Base-by-base conservation (phyloP, 2,329 filamentous ascomycete genomes). In the Endothia cerciana region DNA sequence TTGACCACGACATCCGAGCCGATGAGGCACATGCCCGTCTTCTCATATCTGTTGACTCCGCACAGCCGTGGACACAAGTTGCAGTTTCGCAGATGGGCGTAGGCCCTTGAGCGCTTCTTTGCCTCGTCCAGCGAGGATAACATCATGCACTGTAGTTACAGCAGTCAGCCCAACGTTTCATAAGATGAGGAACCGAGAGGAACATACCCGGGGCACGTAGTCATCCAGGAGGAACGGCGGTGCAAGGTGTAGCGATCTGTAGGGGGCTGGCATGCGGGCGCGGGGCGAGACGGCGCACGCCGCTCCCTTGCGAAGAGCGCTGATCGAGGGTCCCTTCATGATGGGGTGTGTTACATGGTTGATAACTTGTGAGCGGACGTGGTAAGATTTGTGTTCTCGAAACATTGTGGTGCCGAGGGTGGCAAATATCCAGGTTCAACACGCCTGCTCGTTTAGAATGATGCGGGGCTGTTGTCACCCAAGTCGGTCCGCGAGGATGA, bases 1-100 rank as follows among this genome's bases (percentile, higher is more conserved):
- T 92, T 93, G 70, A 95, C 91, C 72, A 92, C 93, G 64, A 88
- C 91, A 57, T 85, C 89, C 66, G 89, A 84, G 17, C 91, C 91
- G 70, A 95, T 90, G 66, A 95, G 81, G 74, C 92, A 96, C 73
- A 91, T 84, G 17, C 92, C 92, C 0, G 90, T 92, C 70, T 84
- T 89, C 77, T 94, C 87, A 72, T 88, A 93, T n/a, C 92, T 87
- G 75, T 96, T 93, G 41, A 94, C 90, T 62, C 89, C 87, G 75
- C 92, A 95, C 56, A 87, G 79, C 15, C 91, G 84, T 1, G 92
- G 92, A 71, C 92, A 96, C 8, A 96, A 82, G 72, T 95, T 96
- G 78, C 91, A 96, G 65, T 93, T 88, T 15, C 85, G 81, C 36
- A 96, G 81, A 74, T 96, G 91, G 1, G 88, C 87, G 72, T 94